Percentiles rank a stretch among this genome's conserved stretches.
Evolutionary conservation across 2,329 filamentous ascomycete species (phyloP).

Genomic region (Nigrospora osmanthi): DNA sequence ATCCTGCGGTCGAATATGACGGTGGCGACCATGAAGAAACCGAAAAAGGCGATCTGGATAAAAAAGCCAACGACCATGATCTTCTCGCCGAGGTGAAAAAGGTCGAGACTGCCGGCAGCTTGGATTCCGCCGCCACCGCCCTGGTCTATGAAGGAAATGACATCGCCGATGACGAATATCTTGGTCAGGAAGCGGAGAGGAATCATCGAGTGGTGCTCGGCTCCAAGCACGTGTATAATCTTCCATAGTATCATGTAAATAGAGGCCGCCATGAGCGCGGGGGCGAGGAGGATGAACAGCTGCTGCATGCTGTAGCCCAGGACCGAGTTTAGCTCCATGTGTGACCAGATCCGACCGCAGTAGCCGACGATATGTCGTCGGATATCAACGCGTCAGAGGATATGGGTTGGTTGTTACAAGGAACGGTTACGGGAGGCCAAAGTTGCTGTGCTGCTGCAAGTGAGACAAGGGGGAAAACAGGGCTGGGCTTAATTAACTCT

Average conservation of each 20-base stretch:
- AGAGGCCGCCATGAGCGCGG: conserved; percentile 25
- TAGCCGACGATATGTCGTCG: conserved; percentile 30
- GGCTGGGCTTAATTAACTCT: too few species aligned
- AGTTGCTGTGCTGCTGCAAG: too few species aligned
- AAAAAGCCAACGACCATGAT: conserved; percentile 40
- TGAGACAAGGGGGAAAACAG: too few species aligned
- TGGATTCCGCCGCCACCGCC: conserved; percentile 10
- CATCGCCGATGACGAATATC: conserved; percentile 37
- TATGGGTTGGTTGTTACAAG: too few species aligned
- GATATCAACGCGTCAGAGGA: too few species aligned
- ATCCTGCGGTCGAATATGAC: conserved; percentile 27
- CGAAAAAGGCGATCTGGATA: conserved; percentile 42
- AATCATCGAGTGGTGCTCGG: conserved; percentile 29
- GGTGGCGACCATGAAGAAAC: conserved; percentile 36
- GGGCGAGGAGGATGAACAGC: conserved; percentile 26
- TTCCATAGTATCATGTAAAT: conserved; percentile 21
- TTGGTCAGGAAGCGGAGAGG: conserved; percentile 32
- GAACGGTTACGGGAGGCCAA: too few species aligned
- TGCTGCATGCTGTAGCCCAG: conserved; percentile 25
- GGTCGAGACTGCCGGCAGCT: conserved; percentile 8
- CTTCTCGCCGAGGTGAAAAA: conserved; percentile 25
- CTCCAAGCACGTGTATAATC: conserved; percentile 25
- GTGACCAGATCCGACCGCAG: conserved; percentile 12
- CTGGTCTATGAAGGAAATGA: conserved; percentile 36
- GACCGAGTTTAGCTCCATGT: conserved; percentile 9